These are phyloP conservation scores for Penicillium sp. DNA, from an alignment of 2,329 filamentous ascomycete species.

Conservation along the genomic window DNA sequence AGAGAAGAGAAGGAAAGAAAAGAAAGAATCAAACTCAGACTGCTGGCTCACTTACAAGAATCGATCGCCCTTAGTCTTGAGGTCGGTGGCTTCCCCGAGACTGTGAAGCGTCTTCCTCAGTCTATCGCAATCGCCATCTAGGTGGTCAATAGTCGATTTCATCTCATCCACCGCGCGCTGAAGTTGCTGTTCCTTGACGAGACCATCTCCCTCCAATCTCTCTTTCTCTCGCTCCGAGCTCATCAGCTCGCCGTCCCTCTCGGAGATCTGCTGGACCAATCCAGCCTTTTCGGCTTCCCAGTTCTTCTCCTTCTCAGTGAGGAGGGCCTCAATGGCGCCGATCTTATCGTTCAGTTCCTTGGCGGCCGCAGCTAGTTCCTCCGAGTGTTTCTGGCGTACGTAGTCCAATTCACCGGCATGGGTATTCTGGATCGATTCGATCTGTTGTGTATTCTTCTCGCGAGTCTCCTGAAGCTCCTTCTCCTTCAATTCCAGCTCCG, in stretches of 20 bases:
- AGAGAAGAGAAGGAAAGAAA: slow-evolving; percentile 9
- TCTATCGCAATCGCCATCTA: slow-evolving; percentile 56
- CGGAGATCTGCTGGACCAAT: slow-evolving; percentile 43
- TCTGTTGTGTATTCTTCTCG: slow-evolving; percentile 32
- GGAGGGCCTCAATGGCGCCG: slow-evolving; percentile 29
- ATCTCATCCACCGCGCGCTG: slow-evolving; percentile 48
- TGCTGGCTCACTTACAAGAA: slow-evolving; percentile 54
- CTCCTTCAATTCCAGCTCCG: slow-evolving; percentile 31
- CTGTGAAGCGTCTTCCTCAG: slow-evolving; percentile 56
- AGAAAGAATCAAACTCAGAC: slow-evolving; percentile 26
- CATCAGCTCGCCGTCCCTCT: slow-evolving; percentile 46
- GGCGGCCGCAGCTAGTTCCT: slow-evolving; percentile 27
- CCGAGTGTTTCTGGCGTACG: slow-evolving; percentile 30
- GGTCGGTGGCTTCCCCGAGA: slow-evolving; percentile 55
- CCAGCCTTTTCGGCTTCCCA: slow-evolving; percentile 39
- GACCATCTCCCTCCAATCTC: slow-evolving; percentile 49
- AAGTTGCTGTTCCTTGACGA: slow-evolving; percentile 51
- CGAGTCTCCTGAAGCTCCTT: slow-evolving; percentile 39
- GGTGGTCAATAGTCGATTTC: slow-evolving; percentile 54
- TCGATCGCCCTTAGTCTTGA: slow-evolving; percentile 54
- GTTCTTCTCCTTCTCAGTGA: slow-evolving; percentile 35
- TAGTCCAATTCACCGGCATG: slow-evolving; percentile 32
- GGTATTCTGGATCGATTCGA: slow-evolving; percentile 27
- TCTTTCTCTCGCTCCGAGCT: slow-evolving; percentile 50
- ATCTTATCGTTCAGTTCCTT: slow-evolving; percentile 34